Conservation (phyloP, 1,284 basidiomycete genomes). For the Cutaneotrichosporon sp. region DNA sequence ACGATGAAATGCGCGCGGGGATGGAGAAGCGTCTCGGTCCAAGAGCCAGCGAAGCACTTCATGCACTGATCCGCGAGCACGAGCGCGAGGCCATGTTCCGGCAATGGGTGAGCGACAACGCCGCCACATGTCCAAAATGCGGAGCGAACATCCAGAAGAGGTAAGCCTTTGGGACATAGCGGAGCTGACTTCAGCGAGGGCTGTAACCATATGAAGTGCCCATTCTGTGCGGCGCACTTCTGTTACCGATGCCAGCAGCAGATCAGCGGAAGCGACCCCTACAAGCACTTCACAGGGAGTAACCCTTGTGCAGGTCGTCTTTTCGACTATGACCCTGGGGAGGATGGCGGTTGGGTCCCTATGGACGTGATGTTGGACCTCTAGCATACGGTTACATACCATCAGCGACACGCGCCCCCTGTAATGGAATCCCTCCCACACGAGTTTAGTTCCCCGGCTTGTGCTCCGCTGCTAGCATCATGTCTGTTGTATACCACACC, state of each 20-base stretch:
- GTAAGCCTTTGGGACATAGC: background rate
- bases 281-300: conserved; percentile 44
- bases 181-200: conserved; percentile 28
- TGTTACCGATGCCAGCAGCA: conserved; percentile 48
- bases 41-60: conserved; percentile 9
- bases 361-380: background rate
- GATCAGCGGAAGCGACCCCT: conserved; percentile 44
- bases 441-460: too few species aligned
- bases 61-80: conserved; percentile 14
- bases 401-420: too few species aligned
- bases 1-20: conserved; percentile 23
- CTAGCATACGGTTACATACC: background rate
- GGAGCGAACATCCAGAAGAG: conserved; percentile 49
- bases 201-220: conserved; percentile 54
- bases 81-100: conserved; percentile 15
- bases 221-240: conserved; percentile 46
- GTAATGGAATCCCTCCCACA: too few species aligned
- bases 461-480: too few species aligned
- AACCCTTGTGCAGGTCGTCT: conserved; percentile 46
- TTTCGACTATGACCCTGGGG: conserved; percentile 39
- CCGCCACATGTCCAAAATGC: conserved; percentile 48
- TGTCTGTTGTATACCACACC: too few species aligned
- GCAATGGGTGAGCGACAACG: conserved; percentile 44
- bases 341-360: conserved; percentile 4
- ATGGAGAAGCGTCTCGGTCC: conserved; percentile 15